Percentiles rank a stretch among this genome's conserved stretches.
Evolutionary conservation across 768 basidiomycete genomes (phyloP).

Genomic region (Psilocybe tampanensis): DNA sequence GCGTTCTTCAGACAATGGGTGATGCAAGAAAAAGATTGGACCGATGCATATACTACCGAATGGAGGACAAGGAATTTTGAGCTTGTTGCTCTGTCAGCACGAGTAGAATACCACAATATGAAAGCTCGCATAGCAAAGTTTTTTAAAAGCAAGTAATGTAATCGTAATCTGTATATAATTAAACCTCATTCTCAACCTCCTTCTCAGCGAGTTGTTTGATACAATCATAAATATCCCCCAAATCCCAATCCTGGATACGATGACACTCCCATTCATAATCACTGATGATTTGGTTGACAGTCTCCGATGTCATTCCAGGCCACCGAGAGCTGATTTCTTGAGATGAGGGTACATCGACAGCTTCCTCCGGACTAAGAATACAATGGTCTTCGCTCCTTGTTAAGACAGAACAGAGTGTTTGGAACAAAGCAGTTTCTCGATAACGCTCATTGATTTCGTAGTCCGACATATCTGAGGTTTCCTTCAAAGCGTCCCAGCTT

Average conservation of each 20-base stretch:
- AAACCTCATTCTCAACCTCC: conserved; percentile 29
- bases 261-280: conserved; percentile 70
- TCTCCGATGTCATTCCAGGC: conserved; percentile 71
- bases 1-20: conserved; percentile 79
- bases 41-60: conserved; percentile 62
- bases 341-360: conserved; percentile 57
- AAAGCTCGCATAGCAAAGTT: conserved; percentile 32
- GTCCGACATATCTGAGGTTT: conserved; percentile 78
- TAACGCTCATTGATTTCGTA: conserved; percentile 74
- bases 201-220: conserved; percentile 63
- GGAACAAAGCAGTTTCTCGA: conserved; percentile 73
- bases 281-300: conserved; percentile 55
- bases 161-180: no score
- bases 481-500: conserved; percentile 80
- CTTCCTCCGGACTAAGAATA: conserved; percentile 57
- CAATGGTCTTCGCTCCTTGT: conserved; percentile 36
- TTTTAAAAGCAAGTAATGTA: conserved; percentile 23
- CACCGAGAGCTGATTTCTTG: conserved; percentile 71
- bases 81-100: conserved; percentile 58
- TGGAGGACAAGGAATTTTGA: conserved; percentile 66
- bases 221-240: conserved; percentile 64
- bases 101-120: conserved; percentile 53
- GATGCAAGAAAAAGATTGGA: conserved; percentile 60
- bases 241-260: conserved; percentile 53
- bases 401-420: conserved; percentile 56